Evolutionary conservation across 129 eudicot genomes (phyloP), one percentile per base, ranked within the genome.

Genomic region (Helichrysum umbraculigerum): DNA sequence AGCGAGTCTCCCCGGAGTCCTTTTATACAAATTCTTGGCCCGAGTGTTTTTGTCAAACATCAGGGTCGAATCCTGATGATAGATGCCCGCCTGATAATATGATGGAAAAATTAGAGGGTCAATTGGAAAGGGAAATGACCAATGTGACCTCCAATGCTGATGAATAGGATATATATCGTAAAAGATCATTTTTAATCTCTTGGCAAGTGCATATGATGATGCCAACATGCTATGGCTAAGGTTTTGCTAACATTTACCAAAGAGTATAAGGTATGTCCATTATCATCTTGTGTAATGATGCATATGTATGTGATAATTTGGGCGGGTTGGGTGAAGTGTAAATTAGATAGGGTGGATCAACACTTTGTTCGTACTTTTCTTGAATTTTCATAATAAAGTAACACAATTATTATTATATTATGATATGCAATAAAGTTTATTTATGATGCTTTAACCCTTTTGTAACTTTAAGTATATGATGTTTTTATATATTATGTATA

Each of bases 1-100:
- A 86, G 72, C 90, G 97, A 57, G 83, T 87, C 17, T 4, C 84
- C 0, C 98, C 97, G 0, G 98, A 94, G 80, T 91, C 97, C 3
- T 91, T 94, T 82, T 94, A 91, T 76, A 91, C 98, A 20, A 94
- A 94, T 83, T 94, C 98, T n/a, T 94, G 98, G 98, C 98, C 97
- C 2, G 98, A 94, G 82, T 94, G 98, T 81, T 94, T 94, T 83
- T 94, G 98, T 78, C 96, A 86, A 69, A 73, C 72, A 61, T 77
- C 81, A 12, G 83, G 87, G 28, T 35, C 59, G 35, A 85, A 87
- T 79, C 88, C 79, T 51, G 98, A 85, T 37, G 89, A 91, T 84
- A 82, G 81, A 74, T 94, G 98, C 58, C 98, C 98, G 4, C 85
- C 96, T 4, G 86, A 87, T 17, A 82, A 94, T 81, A 86, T 79